phyloP scores from a whole-genome alignment of 768 basidiomycete species.

The Cytidiella melzeri region DNA sequence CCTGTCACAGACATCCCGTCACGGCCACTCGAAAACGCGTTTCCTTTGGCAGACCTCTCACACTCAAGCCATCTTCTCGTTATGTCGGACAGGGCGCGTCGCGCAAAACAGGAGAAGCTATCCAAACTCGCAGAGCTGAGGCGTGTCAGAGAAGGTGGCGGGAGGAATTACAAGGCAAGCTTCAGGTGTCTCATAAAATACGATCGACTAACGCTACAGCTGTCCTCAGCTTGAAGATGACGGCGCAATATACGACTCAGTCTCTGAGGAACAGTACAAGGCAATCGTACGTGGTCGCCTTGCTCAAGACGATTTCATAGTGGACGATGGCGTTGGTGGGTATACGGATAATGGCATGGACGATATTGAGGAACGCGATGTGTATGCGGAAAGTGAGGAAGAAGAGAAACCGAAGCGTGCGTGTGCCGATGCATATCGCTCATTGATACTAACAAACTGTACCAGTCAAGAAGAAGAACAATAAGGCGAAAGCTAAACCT shows the following conservation, averaged over 20 bases:
- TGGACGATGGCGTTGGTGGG: slow-evolving; percentile 86
- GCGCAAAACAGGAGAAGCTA: slow-evolving; percentile 23
- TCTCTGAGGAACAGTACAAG: slow-evolving; percentile 85
- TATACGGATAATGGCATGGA: slow-evolving; percentile 98
- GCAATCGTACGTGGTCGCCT: slow-evolving; percentile 78
- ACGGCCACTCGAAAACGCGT: too few species aligned
- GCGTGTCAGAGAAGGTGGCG: slow-evolving; percentile 53
- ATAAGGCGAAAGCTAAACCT: slow-evolving; percentile 35
- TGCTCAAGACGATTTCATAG: slow-evolving; percentile 88
- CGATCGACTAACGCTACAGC: slow-evolving; percentile 6
- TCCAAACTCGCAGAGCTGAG: slow-evolving; percentile 57
- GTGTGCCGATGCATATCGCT: too few species aligned
- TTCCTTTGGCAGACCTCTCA: too few species aligned
- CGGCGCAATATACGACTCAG: slow-evolving; percentile 76
- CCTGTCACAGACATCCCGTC: neutral
- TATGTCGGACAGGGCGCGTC: slow-evolving; percentile 26
- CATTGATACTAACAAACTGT: neutral
- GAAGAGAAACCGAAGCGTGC: slow-evolving; percentile 41
- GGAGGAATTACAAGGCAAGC: slow-evolving; percentile 52
- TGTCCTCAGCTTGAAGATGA: slow-evolving; percentile 45
- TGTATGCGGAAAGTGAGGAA: slow-evolving; percentile 55
- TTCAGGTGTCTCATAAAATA: slow-evolving; percentile 9
- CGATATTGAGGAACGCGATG: slow-evolving; percentile 68
- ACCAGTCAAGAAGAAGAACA: slow-evolving; percentile 35
- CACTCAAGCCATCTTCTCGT: too few species aligned